Base-by-base conservation (phyloP, 2,329 filamentous ascomycete species). In the Reticulascus tulasneorum region DNA sequence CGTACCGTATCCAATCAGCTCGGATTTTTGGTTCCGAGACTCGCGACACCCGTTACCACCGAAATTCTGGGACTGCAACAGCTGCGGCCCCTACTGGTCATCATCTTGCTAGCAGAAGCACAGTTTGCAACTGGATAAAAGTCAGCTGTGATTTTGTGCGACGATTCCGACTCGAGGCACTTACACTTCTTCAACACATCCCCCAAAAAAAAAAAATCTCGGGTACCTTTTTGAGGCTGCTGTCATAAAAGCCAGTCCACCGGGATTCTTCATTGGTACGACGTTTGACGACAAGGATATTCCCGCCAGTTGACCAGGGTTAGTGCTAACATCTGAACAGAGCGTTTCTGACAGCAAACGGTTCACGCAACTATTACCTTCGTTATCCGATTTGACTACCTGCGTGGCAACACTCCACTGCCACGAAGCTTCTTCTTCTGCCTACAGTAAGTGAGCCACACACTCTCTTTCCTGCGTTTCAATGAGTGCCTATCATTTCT, bases 321-420 rank as follows among this genome's bases (percentile, higher is more conserved):
- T 32, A 8, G 25, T 37, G 40, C 40, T 41, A 36, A 44, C 40
- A 25, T 30, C 27, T 29, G 35, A 28, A 16, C 33, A 23, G 35
- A 17, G 23, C 34, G 36, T 37, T 25, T 38, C 41, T 44, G 38
- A 44, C 41, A 44, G 38, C 30, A 32, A 37, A 28, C 44, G 41
- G 29, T 44, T 33, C 31, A 42, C 37, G 32, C 34, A 25, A 25
- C 37, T 35, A 42, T 25, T n/a, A n/a, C n/a, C n/a, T n/a, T n/a
- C n/a, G n/a, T 33, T 15, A 17, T 15, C 25, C 22, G 11, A 32
- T n/a, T 23, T 22, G 17, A 22, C 20, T 10, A 23, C 22, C 37
- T 36, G 21, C 19, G 27, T 33, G 23, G 24, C 22, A 25, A 22
- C 20, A 26, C 16, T n/a, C 26, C 28, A 29, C 37, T 28, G 24